Evolutionary conservation across 129 eudicot species (phyloP).

Genomic region (Scalesia atractyloides): DNA sequence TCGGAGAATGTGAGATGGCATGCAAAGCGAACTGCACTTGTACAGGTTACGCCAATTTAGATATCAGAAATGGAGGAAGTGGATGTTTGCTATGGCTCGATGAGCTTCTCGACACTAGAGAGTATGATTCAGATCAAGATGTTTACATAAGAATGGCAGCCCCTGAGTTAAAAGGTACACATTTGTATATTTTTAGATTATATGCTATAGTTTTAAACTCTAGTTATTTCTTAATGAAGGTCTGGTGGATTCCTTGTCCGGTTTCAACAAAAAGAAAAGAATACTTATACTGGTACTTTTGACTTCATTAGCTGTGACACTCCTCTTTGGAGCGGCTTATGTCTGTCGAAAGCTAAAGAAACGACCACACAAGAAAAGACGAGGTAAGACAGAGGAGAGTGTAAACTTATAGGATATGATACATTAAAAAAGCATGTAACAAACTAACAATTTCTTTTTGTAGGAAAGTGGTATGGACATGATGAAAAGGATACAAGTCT

Average conservation of each 20-base stretch:
- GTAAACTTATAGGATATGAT: neutral
- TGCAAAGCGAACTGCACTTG: conserved; percentile 41
- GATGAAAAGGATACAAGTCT: neutral
- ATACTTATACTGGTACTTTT: neutral
- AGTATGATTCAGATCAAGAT: conserved; percentile 20
- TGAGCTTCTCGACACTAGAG: conserved; percentile 30
- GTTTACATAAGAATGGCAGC: conserved; percentile 31
- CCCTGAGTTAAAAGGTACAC: conserved; percentile 22
- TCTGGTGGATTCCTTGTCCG: neutral
- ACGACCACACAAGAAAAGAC: neutral
- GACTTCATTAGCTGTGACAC: neutral
- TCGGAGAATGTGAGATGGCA: conserved; percentile 29
- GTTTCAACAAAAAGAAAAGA: neutral
- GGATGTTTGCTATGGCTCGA: conserved; percentile 44
- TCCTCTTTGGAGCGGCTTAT: conserved; percentile 8
- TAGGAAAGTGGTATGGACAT: conserved; percentile 6
- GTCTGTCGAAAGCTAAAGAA: neutral
- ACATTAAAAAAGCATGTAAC: neutral
- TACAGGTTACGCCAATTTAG: conserved; percentile 36
- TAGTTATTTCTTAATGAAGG: neutral
- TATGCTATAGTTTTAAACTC: neutral
- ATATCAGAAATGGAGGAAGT: conserved; percentile 30
- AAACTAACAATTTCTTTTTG: neutral
- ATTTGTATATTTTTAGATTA: neutral
- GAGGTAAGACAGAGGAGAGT: conserved; percentile 1